Conservation (phyloP, 1,139 yeast species). For the Magnusiomyces paraingens region DNA sequence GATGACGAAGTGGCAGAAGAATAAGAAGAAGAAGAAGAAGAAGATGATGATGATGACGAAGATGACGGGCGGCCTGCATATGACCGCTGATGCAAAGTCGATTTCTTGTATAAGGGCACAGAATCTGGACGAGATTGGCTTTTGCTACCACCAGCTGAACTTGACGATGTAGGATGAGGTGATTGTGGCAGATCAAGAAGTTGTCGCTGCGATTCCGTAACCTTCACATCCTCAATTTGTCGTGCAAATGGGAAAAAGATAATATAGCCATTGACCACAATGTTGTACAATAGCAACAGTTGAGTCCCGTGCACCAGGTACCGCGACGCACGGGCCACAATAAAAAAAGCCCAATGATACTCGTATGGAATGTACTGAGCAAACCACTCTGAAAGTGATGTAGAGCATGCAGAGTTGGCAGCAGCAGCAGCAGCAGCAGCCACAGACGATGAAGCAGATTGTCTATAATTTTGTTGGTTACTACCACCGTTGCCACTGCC, state of each 20-base stretch:
- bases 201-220: slow-evolving; percentile 38
- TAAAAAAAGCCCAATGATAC: neutral
- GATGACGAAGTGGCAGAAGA: neutral
- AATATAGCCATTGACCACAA: slow-evolving; percentile 33
- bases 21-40: neutral
- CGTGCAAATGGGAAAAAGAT: slow-evolving; percentile 33
- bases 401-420: neutral
- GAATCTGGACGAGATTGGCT: neutral
- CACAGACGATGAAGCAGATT: neutral
- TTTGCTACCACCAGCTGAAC: no score
- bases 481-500: no score
- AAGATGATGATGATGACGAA: neutral
- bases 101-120: slow-evolving; percentile 2
- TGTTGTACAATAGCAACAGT: slow-evolving; percentile 35
- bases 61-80: neutral
- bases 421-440: neutral
- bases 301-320: slow-evolving; percentile 22
- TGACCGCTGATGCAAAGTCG: neutral
- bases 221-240: slow-evolving; percentile 37
- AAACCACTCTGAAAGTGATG: neutral
- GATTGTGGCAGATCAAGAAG: slow-evolving; percentile 38
- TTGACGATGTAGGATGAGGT: slow-evolving; percentile 14
- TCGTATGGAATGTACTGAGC: neutral
- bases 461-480: neutral
- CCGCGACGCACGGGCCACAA: neutral